Percentiles rank a stretch among this genome's conserved stretches.
Evolutionary conservation across 805 yeast species (phyloP).

Genomic region (Teunomyces barrocoloradensis): DNA sequence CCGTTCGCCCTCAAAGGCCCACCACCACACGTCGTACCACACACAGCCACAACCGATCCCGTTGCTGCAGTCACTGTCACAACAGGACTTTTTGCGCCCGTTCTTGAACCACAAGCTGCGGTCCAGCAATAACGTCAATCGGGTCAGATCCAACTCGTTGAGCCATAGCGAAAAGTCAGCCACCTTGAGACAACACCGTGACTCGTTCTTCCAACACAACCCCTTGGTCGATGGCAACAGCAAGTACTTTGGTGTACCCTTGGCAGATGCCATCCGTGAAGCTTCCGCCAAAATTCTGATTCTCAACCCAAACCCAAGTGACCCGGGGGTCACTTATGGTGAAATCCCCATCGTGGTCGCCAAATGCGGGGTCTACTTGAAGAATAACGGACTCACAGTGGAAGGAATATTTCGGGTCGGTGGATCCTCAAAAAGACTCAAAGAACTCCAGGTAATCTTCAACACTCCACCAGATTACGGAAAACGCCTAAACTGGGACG

Average conservation of each 20-base stretch:
- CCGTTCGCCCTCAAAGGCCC: conserved; percentile 13
- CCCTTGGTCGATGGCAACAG: conserved; percentile 44
- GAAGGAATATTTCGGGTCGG: conserved; percentile 94
- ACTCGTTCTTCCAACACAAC: conserved; percentile 46
- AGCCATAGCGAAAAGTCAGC: conserved; percentile 27
- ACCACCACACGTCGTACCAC: not conserved
- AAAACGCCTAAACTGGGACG: conserved; percentile 83
- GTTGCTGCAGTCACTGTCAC: conserved; percentile 8
- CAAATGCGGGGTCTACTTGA: conserved; percentile 84
- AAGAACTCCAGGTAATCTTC: conserved; percentile 79
- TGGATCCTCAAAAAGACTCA: conserved; percentile 85
- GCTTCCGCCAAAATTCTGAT: conserved; percentile 79
- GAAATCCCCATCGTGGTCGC: conserved; percentile 93
- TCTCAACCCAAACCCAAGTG: conserved; percentile 45
- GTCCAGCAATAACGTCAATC: conserved; percentile 45
- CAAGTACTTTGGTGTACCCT: conserved; percentile 76
- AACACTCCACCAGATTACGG: conserved; percentile 90
- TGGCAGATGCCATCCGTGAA: conserved; percentile 63
- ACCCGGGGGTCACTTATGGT: conserved; percentile 76
- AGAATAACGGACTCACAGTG: conserved; percentile 69
- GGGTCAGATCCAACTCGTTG: conserved; percentile 38
- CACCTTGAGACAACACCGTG: conserved; percentile 46
- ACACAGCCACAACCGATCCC: conserved; percentile 2
- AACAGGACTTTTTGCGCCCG: conserved; percentile 39
- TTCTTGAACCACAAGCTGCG: conserved; percentile 49